Conservation (phyloP, 306 rosid species). For the Vigna mungo region DNA sequence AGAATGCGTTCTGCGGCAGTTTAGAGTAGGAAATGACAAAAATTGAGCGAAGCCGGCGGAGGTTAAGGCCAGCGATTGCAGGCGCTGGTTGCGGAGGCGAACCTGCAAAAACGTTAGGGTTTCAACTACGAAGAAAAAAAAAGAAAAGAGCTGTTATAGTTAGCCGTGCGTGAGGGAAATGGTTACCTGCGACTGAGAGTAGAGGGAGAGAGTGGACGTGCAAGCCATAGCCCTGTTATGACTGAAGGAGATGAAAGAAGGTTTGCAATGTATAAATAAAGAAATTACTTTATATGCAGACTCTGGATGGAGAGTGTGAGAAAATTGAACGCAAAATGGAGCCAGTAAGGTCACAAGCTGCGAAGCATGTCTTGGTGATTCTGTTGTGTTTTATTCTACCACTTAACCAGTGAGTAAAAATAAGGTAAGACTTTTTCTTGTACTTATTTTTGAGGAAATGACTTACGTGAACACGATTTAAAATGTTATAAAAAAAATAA, state of each 20-base stretch:
- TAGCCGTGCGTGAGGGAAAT: not conserved
- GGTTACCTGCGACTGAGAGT: conserved; percentile 54
- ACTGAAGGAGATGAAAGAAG: conserved; percentile 29
- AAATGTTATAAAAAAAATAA: too few species aligned
- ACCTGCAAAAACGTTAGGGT: conserved; percentile 13
- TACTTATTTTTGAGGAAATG: too few species aligned
- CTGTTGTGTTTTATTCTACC: conserved; percentile 21
- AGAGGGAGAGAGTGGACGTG: conserved; percentile 67
- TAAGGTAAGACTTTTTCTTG: too few species aligned
- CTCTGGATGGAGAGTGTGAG: not conserved
- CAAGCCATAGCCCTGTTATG: conserved; percentile 57
- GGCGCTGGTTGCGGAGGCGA: conserved; percentile 46
- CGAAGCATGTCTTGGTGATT: conserved; percentile 1
- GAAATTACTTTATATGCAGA: not conserved
- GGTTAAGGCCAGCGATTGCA: conserved; percentile 28
- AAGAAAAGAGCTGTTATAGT: conserved; percentile 6
- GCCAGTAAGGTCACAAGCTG: not conserved
- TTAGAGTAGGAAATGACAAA: conserved; percentile 39
- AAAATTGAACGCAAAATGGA: not conserved
- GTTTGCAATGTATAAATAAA: not conserved
- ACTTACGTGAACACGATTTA: too few species aligned
- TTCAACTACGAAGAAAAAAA: too few species aligned
- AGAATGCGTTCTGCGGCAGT: conserved; percentile 36
- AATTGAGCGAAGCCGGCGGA: conserved; percentile 41
- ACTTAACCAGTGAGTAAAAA: not conserved